A percentile compares a stretch with the other conserved stretches of the same genome.
phyloP scores from a whole-genome alignment of 495 filamentous ascomycete genomes.

The Hyaloscypha finlandica region DNA sequence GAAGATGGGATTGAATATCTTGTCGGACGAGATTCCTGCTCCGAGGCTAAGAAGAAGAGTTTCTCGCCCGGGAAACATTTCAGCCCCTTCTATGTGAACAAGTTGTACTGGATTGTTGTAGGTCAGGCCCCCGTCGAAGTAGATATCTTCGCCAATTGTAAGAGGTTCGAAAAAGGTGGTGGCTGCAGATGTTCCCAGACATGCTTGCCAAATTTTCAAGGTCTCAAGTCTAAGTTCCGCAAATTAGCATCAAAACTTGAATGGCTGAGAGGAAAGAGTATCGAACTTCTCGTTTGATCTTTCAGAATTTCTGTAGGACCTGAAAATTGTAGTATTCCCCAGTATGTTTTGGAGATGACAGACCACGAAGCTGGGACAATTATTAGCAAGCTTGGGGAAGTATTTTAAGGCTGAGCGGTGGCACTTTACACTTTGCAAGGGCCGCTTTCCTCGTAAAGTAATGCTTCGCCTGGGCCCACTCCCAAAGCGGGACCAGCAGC shows the following conservation, averaged over 20 bases:
- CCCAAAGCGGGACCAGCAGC: neutral
- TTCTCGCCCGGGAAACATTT: neutral
- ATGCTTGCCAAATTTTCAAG: constrained; percentile 49
- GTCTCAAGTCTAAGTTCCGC: too few relatives aligned
- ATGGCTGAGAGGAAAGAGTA: too few relatives aligned
- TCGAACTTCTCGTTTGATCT: too few relatives aligned
- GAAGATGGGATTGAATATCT: constrained; percentile 33
- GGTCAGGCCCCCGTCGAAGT: constrained; percentile 42
- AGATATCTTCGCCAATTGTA: constrained; percentile 40
- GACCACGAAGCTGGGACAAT: neutral
- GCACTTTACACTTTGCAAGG: constrained; percentile 2
- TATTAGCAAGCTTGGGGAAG: neutral
- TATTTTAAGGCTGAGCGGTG: neutral
- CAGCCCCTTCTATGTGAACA: neutral
- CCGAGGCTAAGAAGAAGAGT: constrained; percentile 45
- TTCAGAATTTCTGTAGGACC: too few relatives aligned
- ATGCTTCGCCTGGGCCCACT: neutral
- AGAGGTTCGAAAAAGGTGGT: constrained; percentile 50
- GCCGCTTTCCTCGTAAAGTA: neutral
- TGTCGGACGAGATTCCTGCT: constrained; percentile 40
- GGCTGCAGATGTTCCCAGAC: constrained; percentile 45
- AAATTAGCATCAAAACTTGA: too few relatives aligned
- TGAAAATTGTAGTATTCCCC: neutral
- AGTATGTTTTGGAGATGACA: neutral
- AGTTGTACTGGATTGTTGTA: constrained; percentile 47